phyloP scores from a whole-genome alignment of 345 rosid genomes.

The Eucalyptus lansdowneana region DNA sequence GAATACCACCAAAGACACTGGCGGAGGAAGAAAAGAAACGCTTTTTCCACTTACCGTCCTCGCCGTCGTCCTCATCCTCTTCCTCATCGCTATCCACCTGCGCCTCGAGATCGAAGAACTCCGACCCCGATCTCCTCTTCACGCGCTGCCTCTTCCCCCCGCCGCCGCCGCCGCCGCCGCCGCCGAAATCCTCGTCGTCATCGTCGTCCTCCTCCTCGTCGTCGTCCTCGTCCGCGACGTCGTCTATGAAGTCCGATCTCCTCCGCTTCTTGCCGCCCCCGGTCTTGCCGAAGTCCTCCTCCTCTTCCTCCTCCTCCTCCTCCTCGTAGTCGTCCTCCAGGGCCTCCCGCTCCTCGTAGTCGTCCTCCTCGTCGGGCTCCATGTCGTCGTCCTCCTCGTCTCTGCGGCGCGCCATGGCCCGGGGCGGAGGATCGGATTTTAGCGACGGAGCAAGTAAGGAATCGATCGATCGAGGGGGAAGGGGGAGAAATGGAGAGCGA shows the following conservation, averaged over 20 bases:
- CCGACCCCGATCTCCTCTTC: constrained; percentile 21
- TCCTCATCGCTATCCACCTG: constrained; percentile 80
- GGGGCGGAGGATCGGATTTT: background rate
- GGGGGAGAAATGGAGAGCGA: background rate
- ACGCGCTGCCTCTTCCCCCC: constrained; percentile 15
- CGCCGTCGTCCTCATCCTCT: constrained; percentile 80
- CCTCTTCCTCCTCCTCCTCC: constrained; percentile 47
- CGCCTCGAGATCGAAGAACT: constrained; percentile 59
- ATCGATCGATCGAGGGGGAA: background rate
- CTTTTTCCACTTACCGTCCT: constrained; percentile 46
- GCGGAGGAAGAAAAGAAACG: background rate
- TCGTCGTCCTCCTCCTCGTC: constrained; percentile 65
- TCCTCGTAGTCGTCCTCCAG: constrained; percentile 23
- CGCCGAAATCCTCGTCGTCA: constrained; percentile 41
- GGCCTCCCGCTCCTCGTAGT: constrained; percentile 6
- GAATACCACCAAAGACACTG: background rate
- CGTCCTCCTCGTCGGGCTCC: background rate
- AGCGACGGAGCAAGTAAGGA: background rate
- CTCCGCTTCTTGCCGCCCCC: constrained; percentile 40
- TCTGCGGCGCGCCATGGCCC: background rate
- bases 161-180: constrained; percentile 16
- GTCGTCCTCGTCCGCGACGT: constrained; percentile 80
- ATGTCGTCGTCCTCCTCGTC: background rate
- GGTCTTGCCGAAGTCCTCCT: constrained; percentile 23
- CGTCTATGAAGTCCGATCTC: constrained; percentile 77